Percentiles rank a stretch among this genome's conserved stretches.
Conservation (phyloP, 805 yeast genomes). For the Saturnispora serradocipensis region DNA sequence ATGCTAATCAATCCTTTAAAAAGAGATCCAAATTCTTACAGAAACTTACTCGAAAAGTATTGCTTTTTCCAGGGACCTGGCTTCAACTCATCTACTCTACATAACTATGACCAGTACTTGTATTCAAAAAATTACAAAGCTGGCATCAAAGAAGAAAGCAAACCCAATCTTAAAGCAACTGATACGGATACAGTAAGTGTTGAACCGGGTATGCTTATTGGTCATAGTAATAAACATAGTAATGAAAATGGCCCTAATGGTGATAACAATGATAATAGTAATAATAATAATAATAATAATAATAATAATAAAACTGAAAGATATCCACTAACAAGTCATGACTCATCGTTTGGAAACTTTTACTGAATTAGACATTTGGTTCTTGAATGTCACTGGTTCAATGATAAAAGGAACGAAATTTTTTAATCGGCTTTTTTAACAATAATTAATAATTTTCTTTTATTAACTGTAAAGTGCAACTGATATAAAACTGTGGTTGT, state of each 20-base stretch:
- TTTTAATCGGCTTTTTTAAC: neutral
- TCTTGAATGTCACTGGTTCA: neutral
- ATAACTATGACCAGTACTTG: neutral
- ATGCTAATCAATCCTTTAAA: slow-evolving; percentile 1
- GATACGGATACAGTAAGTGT: neutral
- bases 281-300: neutral
- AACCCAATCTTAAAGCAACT: slow-evolving; percentile 9
- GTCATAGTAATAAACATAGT: slow-evolving; percentile 5
- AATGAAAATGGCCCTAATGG: slow-evolving; percentile 5
- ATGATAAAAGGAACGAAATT: neutral
- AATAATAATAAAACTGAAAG: neutral
- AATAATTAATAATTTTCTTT: neutral
- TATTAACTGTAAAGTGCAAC: neutral
- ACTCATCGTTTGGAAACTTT: slow-evolving; percentile 5
- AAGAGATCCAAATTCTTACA: slow-evolving; percentile 41
- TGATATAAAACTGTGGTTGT: neutral
- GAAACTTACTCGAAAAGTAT: slow-evolving; percentile 47
- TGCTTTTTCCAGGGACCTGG: slow-evolving; percentile 45
- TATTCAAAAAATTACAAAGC: neutral
- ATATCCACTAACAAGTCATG: neutral
- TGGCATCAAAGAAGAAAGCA: neutral
- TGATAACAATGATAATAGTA: slow-evolving; percentile 1
- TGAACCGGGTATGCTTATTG: neutral
- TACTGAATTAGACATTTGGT: neutral
- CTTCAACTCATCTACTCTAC: slow-evolving; percentile 16